phyloP scores from a whole-genome alignment of 768 basidiomycete species.

The Pleurotus giganteus region DNA sequence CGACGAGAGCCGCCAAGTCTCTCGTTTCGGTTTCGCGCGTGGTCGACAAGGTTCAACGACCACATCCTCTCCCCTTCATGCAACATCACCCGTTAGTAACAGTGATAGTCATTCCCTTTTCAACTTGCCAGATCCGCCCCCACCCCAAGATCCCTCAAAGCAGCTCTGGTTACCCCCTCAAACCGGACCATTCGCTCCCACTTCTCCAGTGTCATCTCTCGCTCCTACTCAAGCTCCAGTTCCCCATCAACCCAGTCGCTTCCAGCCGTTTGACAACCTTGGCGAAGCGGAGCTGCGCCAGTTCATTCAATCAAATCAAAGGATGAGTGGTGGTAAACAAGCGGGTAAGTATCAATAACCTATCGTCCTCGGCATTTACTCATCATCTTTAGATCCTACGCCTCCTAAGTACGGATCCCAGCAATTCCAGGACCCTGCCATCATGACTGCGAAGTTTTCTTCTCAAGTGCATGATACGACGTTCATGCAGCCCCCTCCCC shows the following conservation, averaged over 20 bases:
- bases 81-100: conserved; percentile 51
- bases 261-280: conserved; percentile 56
- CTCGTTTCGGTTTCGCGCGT: conserved; percentile 79
- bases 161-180: conserved; percentile 10
- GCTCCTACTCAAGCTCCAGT: conserved; percentile 38
- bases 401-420: conserved; percentile 6
- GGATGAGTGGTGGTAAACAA: conserved; percentile 30
- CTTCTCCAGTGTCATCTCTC: conserved; percentile 43
- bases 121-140: conserved; percentile 30
- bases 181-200: conserved; percentile 15
- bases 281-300: conserved; percentile 79
- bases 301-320: conserved; percentile 69
- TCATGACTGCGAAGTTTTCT: conserved; percentile 72
- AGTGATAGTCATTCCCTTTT: conserved; percentile 47
- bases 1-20: conserved; percentile 68
- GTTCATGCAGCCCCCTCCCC: conserved; percentile 18
- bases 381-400: background rate
- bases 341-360: background rate
- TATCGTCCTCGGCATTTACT: background rate
- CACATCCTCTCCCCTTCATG: conserved; percentile 58
- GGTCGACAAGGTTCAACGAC: conserved; percentile 60
- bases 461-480: conserved; percentile 18
- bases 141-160: conserved; percentile 29
- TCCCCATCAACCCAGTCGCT: conserved; percentile 38
- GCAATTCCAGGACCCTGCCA: conserved; percentile 73